Base-by-base conservation (phyloP, 257 asterid genomes). In the Scutellaria barbata region DNA sequence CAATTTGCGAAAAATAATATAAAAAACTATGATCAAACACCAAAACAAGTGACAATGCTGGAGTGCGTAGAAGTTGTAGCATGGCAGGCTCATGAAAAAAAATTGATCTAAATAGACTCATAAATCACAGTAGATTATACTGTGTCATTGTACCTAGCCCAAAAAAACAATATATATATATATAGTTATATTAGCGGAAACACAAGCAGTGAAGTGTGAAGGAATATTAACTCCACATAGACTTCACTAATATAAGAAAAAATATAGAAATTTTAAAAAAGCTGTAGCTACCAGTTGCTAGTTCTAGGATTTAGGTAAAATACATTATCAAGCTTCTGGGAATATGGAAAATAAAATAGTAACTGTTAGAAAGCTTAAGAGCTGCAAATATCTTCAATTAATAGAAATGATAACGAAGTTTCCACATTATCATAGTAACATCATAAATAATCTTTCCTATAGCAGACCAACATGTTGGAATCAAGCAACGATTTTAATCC, bases 291-390 rank as follows among this genome's bases (percentile, higher is more conserved):
- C 13, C 63, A 58, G 6, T 63, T 41, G 52, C 40, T 67, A n/a
- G 16, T 56, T 10, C 51, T 40, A 33, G 37, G 62, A 51, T 55
- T 57, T 53, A 72, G n/a, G 65, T 47, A 17, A 43, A 66, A 76
- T 79, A 67, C 66, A 76, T 75, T 74, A 54, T 54, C 47, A 72
- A 68, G 74, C 71, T 43, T 72, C 73, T 61, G 17, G 13, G 50
- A 18, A 14, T 57, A 40, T 10, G 8, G 55, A 51, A 12, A 17
- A 13, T n/a, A 39, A 39, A 2, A 54, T 35, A 37, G 47, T 14
- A 46, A 77, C 66, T n/a, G 54, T 17, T 55, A 48, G 54, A 45
- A 65, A 64, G 69, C 45, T 18, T 9, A 68, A 61, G 71, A 46
- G 63, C 40, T 17, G 40, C 33, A 68, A 55, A 45, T 53, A 65